Conservation (phyloP, 352 stramenopile genomes). For the Aphanomyces astaci region DNA sequence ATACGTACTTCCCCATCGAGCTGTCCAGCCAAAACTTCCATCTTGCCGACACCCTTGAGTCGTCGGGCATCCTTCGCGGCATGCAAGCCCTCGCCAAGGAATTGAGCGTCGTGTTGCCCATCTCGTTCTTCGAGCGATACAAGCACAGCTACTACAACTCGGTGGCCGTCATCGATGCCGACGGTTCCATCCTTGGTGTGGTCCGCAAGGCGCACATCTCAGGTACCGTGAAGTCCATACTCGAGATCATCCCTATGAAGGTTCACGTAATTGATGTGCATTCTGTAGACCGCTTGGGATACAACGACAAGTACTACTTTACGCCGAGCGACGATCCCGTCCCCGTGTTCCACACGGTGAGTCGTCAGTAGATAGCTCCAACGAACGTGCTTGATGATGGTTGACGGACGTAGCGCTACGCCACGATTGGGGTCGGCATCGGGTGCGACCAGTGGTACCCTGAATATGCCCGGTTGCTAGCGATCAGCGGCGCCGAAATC, state of each 20-base stretch:
- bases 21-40: slow-evolving; percentile 83
- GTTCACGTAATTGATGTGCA: neutral
- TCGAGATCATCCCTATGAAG: neutral
- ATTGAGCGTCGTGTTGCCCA: slow-evolving; percentile 84
- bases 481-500: slow-evolving; percentile 84
- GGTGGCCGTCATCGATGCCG: slow-evolving; percentile 86
- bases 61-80: slow-evolving; percentile 74
- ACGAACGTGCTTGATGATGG: neutral
- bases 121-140: slow-evolving; percentile 88
- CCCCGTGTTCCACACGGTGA: slow-evolving; percentile 83
- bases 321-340: slow-evolving; percentile 84
- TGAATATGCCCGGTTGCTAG: slow-evolving; percentile 80
- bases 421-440: slow-evolving; percentile 81
- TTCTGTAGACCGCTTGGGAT: slow-evolving; percentile 70
- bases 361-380: too few species aligned
- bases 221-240: too few species aligned
- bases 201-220: slow-evolving; percentile 89
- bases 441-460: slow-evolving; percentile 91
- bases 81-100: slow-evolving; percentile 87
- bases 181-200: slow-evolving; percentile 73
- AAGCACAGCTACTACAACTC: slow-evolving; percentile 91
- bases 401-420: slow-evolving; percentile 52
- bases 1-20: slow-evolving; percentile 89
- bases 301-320: slow-evolving; percentile 92
- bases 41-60: slow-evolving; percentile 73